Evolutionary conservation across 495 filamentous ascomycete genomes (phyloP), one percentile per base, ranked within the genome.

Genomic region (Tricharina praecox): DNA sequence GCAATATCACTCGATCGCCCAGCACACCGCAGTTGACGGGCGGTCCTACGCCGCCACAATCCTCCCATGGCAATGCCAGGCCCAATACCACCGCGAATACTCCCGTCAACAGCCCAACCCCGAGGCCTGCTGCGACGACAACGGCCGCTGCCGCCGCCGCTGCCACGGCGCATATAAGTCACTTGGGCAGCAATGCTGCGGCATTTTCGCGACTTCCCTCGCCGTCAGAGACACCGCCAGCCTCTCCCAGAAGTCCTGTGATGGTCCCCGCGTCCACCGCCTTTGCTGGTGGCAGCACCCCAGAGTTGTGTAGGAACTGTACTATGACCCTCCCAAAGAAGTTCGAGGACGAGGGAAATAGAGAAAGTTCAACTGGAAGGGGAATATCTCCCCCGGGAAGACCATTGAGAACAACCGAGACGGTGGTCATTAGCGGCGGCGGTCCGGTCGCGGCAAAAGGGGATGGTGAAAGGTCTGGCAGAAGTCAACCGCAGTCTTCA

Each of bases 241-340:
- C 72, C 18, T 81, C 76, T 51, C 78, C 78, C 2, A 66, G 70
- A 32, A 64, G 65, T 24, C 50, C 67, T 0, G 50, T 59, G 8
- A 51, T 64, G 15, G 49, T 53, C 51, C 47, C 54, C 45, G 34
- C 52, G 26, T 58, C 53, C n/a, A n/a, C n/a, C n/a, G n/a, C n/a
- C 44, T 41, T 45, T 26, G 55, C 53, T 5, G 53, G 54, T 3
- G 51, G 55, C 53, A 50, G 54, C 47, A 53, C 51, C 42, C 55
- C 49, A 68, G 74, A 77, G 45, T 68, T 72, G 16, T 78, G 75
- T 55, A 70, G 72, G 48, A 79, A 75, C 52, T 79, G 75, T 54
- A 75, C 72, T 33, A 58, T 78, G 36, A 78, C 72, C 2, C 62
- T 78, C 18, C 75, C 75, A 2, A 70, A 68, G 52, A 66, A 67